phyloP scores from a whole-genome alignment of 352 stramenopile genomes.

The Globisporangium apiculatum region DNA sequence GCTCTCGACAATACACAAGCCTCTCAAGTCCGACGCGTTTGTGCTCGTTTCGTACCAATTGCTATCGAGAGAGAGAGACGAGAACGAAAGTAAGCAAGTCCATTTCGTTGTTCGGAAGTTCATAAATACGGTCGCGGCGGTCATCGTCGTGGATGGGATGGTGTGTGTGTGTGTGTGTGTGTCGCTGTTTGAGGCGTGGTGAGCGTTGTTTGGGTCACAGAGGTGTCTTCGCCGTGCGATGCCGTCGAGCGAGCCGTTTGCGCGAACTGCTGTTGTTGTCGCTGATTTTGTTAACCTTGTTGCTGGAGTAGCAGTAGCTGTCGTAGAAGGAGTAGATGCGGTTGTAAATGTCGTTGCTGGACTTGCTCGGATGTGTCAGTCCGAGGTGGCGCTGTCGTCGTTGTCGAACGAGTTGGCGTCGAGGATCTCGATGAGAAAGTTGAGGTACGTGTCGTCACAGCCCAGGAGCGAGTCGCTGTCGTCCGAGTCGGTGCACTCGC shows the following conservation, averaged over 20 bases:
- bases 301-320: too few species aligned
- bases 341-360: background rate
- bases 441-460: slow-evolving; percentile 8
- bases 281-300: background rate
- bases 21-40: too few species aligned
- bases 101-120: background rate
- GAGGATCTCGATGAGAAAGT: slow-evolving; percentile 11
- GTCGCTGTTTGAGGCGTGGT: background rate
- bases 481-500: slow-evolving; percentile 12
- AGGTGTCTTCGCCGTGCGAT: background rate
- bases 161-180: background rate
- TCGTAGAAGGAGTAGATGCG: background rate
- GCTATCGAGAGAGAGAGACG: too few species aligned
- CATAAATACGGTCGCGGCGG: background rate
- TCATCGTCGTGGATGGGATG: background rate
- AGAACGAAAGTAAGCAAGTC: too few species aligned
- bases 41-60: too few species aligned
- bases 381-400: slow-evolving; percentile 3
- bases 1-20: too few species aligned
- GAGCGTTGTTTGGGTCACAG: background rate
- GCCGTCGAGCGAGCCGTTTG: background rate
- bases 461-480: slow-evolving; percentile 12
- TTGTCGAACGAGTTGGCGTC: slow-evolving; percentile 7
- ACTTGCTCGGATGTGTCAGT: background rate
- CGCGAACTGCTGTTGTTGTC: background rate